phyloP scores from a whole-genome alignment of 179 eudicot genomes.

The Dionaea muscipula region DNA sequence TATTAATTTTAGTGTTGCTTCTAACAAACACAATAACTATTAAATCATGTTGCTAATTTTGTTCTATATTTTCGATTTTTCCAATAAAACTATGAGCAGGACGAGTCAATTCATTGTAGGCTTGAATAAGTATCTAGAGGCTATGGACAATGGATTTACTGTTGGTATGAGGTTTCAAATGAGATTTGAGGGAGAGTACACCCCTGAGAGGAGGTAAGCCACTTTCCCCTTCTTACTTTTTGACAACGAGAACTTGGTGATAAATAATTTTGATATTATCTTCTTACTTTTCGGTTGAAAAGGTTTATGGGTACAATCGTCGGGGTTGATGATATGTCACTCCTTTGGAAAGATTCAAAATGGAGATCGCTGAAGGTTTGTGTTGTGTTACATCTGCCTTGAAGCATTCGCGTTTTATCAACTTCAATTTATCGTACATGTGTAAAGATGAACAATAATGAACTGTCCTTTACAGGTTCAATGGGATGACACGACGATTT shows the following conservation, averaged over 20 bases:
- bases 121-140: slow-evolving; percentile 68
- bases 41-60: neutral
- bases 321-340: slow-evolving; percentile 56
- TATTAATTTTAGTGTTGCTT: neutral
- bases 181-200: slow-evolving; percentile 91
- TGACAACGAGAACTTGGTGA: neutral
- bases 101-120: slow-evolving; percentile 80
- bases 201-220: slow-evolving; percentile 74
- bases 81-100: slow-evolving; percentile 31
- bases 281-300: too few species aligned
- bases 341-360: slow-evolving; percentile 60
- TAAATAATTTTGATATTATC: neutral
- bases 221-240: neutral
- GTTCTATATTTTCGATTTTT: neutral
- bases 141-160: slow-evolving; percentile 35
- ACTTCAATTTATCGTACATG: too few species aligned
- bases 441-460: neutral
- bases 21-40: too few species aligned
- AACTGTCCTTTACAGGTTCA: slow-evolving; percentile 37
- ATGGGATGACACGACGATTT: slow-evolving; percentile 81
- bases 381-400: neutral
- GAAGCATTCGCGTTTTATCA: neutral
- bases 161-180: slow-evolving; percentile 84
- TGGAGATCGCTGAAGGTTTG: slow-evolving; percentile 86
- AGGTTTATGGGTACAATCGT: slow-evolving; percentile 78